Base-by-base conservation (phyloP, 306 rosid genomes). In the Vicia villosa region DNA sequence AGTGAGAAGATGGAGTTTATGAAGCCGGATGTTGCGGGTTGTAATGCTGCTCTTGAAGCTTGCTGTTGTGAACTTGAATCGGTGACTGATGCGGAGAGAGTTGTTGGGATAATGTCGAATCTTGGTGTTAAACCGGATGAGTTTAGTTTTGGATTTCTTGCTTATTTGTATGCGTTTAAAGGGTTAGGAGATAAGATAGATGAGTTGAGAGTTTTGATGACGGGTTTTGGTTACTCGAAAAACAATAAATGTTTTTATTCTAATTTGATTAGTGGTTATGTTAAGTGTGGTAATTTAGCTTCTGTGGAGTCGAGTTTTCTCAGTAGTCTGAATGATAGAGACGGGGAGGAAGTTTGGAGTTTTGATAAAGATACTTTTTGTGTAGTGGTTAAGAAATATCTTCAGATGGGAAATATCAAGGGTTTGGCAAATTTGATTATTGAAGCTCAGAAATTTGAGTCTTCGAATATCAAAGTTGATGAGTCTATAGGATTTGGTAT, bases 1-100 rank as follows among this genome's bases (percentile, higher is more conserved):
- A 87, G 84, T 66, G 99, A 95, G 88, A 86, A 82, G 71, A 4
- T 95, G 69, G 87, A 77, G 22, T 80, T 80, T 66, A 80, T 91
- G 99, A 86, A 74, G 43, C 97, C 92, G 26, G 89, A 87, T 77
- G 81, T 91, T 80, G 69, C 28, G 12, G 95, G 91, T 60, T 95
- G 97, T 47, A 91, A 95, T 83, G 96, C 95, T 0, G 96, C 97
- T 0, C 58, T 95, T 43, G 91, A 89, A 75, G 97, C 87, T 32
- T 94, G 91, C 78, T 95, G 97, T 68, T 50, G 60, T 72, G 77
- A 79, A 72, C 92, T 91, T 63, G 89, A 87, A 75, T 95, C 95
- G 0, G 81, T 87, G 43, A 83, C 70, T 13, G 87, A 82, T 70
- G 92, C 99, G 4, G 90, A 89, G 72, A 80, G 73, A 32, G 78